A percentile compares a stretch with the other conserved stretches of the same genome.
Conservation (phyloP, 2,329 filamentous ascomycete genomes). For the Penicillium corylophilum region DNA sequence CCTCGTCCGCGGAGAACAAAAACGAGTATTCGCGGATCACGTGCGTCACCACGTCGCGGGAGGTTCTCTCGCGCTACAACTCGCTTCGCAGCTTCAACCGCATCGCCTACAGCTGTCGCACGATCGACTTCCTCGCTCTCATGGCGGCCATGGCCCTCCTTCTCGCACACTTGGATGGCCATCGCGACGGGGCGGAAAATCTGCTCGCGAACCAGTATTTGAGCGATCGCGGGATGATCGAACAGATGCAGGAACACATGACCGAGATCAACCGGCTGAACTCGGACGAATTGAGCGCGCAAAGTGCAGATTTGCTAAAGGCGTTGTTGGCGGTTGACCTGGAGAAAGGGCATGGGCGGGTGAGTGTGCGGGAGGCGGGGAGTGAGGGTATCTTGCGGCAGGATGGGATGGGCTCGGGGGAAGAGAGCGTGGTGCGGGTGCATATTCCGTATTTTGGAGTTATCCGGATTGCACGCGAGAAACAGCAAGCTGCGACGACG, state of each 20-base stretch:
- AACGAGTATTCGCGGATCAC: slow-evolving; percentile 53
- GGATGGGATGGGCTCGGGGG: not conserved
- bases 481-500: not conserved
- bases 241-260: slow-evolving; percentile 40
- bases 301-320: slow-evolving; percentile 20
- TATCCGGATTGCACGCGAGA: slow-evolving; percentile 34
- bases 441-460: slow-evolving; percentile 47
- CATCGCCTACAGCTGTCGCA: slow-evolving; percentile 22
- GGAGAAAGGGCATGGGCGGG: not conserved
- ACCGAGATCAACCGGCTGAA: slow-evolving; percentile 25
- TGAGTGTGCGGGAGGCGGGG: slow-evolving; percentile 2
- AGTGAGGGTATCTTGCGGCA: not conserved
- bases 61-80: slow-evolving; percentile 51
- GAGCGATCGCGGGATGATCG: slow-evolving; percentile 43
- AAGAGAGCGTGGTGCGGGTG: slow-evolving; percentile 32
- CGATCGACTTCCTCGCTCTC: slow-evolving; percentile 27
- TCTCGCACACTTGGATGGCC: slow-evolving; percentile 25
- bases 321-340: slow-evolving; percentile 20
- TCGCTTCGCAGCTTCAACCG: slow-evolving; percentile 41
- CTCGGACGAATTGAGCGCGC: slow-evolving; percentile 31
- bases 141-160: slow-evolving; percentile 25
- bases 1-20: slow-evolving; percentile 21
- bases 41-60: slow-evolving; percentile 53
- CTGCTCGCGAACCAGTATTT: slow-evolving; percentile 40
- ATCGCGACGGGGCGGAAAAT: slow-evolving; percentile 7